Percentiles rank a stretch among this genome's conserved stretches.
phyloP scores from a whole-genome alignment of 2,329 filamentous ascomycete species.

The Sporothrix protearum region DNA sequence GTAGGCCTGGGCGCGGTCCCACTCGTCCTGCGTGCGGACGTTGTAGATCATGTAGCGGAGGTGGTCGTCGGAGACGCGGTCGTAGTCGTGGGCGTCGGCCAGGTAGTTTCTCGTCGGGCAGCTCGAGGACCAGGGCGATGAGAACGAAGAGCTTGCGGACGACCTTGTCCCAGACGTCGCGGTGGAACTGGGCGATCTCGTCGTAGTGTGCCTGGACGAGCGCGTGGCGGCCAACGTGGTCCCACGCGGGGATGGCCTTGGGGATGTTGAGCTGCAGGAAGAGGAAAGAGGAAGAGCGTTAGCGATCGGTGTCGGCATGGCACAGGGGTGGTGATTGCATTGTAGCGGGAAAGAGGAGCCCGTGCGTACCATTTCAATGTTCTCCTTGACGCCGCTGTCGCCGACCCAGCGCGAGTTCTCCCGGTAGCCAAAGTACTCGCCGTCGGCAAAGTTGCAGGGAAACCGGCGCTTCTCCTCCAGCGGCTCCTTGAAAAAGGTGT shows the following conservation, averaged over 20 bases:
- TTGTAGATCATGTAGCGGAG: slow-evolving; percentile 55
- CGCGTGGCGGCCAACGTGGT: slow-evolving; percentile 29
- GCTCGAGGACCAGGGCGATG: slow-evolving; percentile 46
- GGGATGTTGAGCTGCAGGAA: slow-evolving; percentile 42
- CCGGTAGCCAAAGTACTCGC: slow-evolving; percentile 47
- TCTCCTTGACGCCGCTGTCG: slow-evolving; percentile 42
- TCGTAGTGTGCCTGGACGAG: slow-evolving; percentile 41
- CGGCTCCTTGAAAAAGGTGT: slow-evolving; percentile 48
- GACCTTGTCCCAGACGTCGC: slow-evolving; percentile 34
- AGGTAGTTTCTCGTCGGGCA: slow-evolving; percentile 50
- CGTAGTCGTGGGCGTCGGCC: slow-evolving; percentile 50
- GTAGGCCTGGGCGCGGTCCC: slow-evolving; percentile 30
- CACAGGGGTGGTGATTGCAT: too few relatives aligned
- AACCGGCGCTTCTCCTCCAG: slow-evolving; percentile 39
- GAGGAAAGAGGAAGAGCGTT: background rate
- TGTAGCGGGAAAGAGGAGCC: background rate
- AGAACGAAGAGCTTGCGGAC: slow-evolving; percentile 26
- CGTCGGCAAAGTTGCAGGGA: slow-evolving; percentile 30
- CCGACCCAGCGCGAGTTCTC: slow-evolving; percentile 39
- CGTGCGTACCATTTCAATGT: slow-evolving; percentile 49
- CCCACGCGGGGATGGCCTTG: slow-evolving; percentile 38
- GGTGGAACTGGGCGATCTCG: slow-evolving; percentile 45
- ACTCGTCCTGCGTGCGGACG: slow-evolving; percentile 41
- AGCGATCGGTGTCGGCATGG: too few relatives aligned
- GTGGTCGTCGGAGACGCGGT: slow-evolving; percentile 49